A percentile compares a stretch with the other conserved stretches of the same genome.
These are phyloP conservation scores for Achaetomiella virescens DNA, from an alignment of 495 filamentous ascomycete genomes.

Conservation along the genomic window DNA sequence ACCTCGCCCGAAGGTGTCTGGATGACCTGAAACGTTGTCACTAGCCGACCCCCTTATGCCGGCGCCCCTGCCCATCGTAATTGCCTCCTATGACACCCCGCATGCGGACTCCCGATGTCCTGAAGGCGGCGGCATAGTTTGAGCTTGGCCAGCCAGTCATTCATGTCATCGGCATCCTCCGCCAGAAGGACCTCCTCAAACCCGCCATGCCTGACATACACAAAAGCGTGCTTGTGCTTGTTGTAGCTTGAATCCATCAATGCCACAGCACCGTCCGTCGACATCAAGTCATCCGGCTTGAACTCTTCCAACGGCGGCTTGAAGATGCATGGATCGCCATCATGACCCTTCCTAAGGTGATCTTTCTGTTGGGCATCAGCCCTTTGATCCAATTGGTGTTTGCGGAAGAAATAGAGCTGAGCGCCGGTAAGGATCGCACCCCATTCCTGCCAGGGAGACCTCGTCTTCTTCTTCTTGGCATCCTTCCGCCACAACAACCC, in stretches of 20 bases:
- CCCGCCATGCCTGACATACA: constrained; percentile 81
- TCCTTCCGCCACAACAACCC: constrained; percentile 95
- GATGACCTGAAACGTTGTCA: constrained; percentile 49
- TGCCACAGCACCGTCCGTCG: constrained; percentile 85
- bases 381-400: constrained; percentile 86
- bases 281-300: constrained; percentile 87
- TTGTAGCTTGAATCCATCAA: constrained; percentile 80
- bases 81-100: constrained; percentile 77
- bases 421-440: constrained; percentile 90
- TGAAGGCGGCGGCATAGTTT: constrained; percentile 95
- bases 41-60: constrained; percentile 60
- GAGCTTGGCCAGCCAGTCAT: constrained; percentile 93
- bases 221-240: constrained; percentile 93
- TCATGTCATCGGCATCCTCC: constrained; percentile 82
- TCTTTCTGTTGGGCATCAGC: constrained; percentile 76
- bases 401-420: constrained; percentile 94
- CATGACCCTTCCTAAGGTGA: constrained; percentile 63
- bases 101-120: constrained; percentile 86
- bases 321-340: constrained; percentile 71
- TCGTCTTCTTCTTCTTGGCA: constrained; percentile 83
- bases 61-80: constrained; percentile 75
- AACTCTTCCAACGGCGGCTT: constrained; percentile 83
- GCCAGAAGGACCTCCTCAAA: constrained; percentile 89
- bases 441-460: constrained; percentile 98
- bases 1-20: constrained; percentile 66